A percentile compares a stretch with the other conserved stretches of the same genome.
These are phyloP conservation scores for Colletotrichum musicola DNA, from an alignment of 2,329 filamentous ascomycete species.

Conservation along the genomic window DNA sequence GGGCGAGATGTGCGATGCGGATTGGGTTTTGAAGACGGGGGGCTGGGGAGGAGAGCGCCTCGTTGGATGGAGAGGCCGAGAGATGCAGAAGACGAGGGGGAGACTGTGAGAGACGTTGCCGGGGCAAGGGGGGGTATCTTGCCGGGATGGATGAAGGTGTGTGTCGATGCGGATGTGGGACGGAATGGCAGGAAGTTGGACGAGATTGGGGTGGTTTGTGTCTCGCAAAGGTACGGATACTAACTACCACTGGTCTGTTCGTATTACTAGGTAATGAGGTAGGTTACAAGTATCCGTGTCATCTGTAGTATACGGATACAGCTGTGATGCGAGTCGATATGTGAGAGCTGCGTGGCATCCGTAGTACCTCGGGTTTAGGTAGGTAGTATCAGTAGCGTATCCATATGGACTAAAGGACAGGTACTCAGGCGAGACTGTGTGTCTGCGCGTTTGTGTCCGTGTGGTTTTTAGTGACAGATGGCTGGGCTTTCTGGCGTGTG, in stretches of 20 bases:
- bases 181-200: slow-evolving; percentile 53
- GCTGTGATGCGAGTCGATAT: background rate
- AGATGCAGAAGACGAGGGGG: slow-evolving; percentile 31
- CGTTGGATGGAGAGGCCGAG: slow-evolving; percentile 29
- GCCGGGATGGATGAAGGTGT: slow-evolving; percentile 3
- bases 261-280: too few species aligned
- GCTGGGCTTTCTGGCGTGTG: slow-evolving; percentile 6
- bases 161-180: slow-evolving; percentile 35
- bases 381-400: too few species aligned
- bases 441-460: background rate
- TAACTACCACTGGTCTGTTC: too few species aligned
- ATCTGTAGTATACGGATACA: too few species aligned
- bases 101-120: slow-evolving; percentile 39
- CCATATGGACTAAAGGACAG: too few species aligned
- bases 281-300: too few species aligned
- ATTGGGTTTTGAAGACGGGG: slow-evolving; percentile 43
- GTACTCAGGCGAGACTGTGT: slow-evolving; percentile 16
- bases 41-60: slow-evolving; percentile 30
- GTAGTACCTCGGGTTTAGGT: too few species aligned
- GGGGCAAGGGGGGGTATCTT: slow-evolving; percentile 38
- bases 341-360: background rate
- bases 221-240: background rate
- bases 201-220: slow-evolving; percentile 9
- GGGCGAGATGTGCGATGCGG: slow-evolving; percentile 39
- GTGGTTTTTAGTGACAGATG: background rate